These are phyloP conservation scores for Venturia oleaginea DNA, from an alignment of 2,329 filamentous ascomycete genomes.

Conservation along the genomic window DNA sequence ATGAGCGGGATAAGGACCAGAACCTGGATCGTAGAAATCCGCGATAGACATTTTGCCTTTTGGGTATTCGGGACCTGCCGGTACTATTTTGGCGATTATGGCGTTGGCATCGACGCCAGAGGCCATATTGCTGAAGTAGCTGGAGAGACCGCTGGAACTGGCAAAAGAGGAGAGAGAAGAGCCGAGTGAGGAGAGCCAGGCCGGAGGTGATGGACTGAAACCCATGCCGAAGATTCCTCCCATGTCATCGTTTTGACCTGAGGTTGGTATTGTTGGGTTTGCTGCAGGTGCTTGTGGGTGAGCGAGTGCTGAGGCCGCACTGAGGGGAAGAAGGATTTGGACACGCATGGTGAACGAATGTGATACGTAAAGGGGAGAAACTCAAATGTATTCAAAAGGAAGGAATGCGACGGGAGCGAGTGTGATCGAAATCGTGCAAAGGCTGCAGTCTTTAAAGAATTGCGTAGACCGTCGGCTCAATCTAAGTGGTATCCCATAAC, in stretches of 20 bases:
- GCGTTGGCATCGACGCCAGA: not conserved
- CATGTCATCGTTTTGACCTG: constrained; percentile 4
- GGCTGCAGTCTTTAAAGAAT: not conserved
- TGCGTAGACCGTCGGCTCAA: not conserved
- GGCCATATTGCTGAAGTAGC: not conserved
- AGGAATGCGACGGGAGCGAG: no score
- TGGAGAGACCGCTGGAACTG: not conserved
- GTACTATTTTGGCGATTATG: not conserved
- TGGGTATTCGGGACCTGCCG: constrained; percentile 5
- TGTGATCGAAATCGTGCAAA: no score
- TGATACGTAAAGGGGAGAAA: not conserved
- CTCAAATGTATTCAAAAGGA: no score
- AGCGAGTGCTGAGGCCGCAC: not conserved
- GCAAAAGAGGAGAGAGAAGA: no score
- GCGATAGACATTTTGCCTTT: not conserved
- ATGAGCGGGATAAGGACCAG: constrained; percentile 13
- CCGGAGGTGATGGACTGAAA: not conserved
- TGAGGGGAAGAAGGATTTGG: not conserved
- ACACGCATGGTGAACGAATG: not conserved
- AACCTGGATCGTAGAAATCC: constrained; percentile 1
- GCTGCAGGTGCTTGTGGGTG: not conserved
- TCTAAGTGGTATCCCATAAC: not conserved
- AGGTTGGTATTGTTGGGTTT: not conserved
- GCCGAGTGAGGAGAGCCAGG: not conserved
- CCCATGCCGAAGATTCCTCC: constrained; percentile 13